phyloP scores from a whole-genome alignment of 441 rosid species.

The Adansonia gregorii region DNA sequence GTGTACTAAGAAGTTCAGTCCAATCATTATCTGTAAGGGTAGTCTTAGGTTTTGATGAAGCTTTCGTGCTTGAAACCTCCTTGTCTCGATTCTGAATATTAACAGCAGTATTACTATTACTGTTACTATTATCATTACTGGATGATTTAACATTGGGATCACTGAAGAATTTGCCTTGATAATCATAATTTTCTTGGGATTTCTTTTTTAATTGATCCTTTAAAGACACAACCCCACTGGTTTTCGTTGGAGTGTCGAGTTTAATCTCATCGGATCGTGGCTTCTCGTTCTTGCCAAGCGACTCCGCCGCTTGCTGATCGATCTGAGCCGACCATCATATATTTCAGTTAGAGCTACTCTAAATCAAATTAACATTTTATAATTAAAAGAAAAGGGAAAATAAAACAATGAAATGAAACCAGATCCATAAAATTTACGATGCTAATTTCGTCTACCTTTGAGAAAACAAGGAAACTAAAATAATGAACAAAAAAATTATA shows the following conservation, averaged over 20 bases:
- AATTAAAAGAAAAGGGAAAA: background rate
- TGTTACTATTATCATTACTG: constrained; percentile 28
- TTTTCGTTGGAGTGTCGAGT: constrained; percentile 46
- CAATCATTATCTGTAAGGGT: constrained; percentile 81
- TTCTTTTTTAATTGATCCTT: constrained; percentile 88
- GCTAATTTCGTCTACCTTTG: background rate
- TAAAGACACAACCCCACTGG: constrained; percentile 61
- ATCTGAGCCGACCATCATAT: constrained; percentile 53
- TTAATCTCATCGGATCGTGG: constrained; percentile 54
- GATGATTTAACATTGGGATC: constrained; percentile 38
- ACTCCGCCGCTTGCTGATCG: constrained; percentile 95
- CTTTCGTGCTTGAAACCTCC: constrained; percentile 36
- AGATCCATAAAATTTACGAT: constrained; percentile 4
- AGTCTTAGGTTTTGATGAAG: constrained; percentile 44
- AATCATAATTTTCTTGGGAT: constrained; percentile 43
- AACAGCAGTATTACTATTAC: constrained; percentile 21
- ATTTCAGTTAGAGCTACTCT: constrained; percentile 30
- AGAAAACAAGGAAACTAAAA: constrained; percentile 24
- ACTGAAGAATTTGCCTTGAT: constrained; percentile 47
- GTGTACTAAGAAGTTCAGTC: constrained; percentile 78
- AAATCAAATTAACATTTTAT: constrained; percentile 1
- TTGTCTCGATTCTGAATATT: constrained; percentile 36
- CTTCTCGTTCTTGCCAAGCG: constrained; percentile 75
- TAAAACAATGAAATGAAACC: background rate
- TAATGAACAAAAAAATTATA: background rate